A percentile compares a stretch with the other conserved stretches of the same genome.
These are phyloP conservation scores for Mycena pura DNA, from an alignment of 768 basidiomycete species.

Conservation along the genomic window DNA sequence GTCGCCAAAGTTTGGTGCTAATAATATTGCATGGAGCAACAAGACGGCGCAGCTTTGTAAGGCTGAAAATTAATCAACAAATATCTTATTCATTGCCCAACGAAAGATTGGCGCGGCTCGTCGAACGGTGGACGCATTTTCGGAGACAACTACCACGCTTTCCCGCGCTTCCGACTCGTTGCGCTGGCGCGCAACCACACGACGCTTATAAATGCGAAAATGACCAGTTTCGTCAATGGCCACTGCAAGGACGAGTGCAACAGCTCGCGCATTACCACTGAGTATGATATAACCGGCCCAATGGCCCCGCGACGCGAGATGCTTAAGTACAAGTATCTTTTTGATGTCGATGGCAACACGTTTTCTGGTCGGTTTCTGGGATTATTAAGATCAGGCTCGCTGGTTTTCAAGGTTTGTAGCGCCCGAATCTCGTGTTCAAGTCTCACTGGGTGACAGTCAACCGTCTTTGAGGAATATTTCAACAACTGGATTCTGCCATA, in stretches of 20 bases:
- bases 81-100: not conserved
- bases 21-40: constrained; percentile 14
- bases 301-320: not conserved
- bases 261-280: constrained; percentile 3
- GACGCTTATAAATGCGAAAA: constrained; percentile 15
- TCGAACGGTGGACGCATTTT: constrained; percentile 24
- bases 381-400: constrained; percentile 21
- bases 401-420: constrained; percentile 25
- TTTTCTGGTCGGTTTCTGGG: constrained; percentile 25
- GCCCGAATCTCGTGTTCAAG: not conserved
- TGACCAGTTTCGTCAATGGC: constrained; percentile 11
- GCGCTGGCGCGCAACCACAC: constrained; percentile 7
- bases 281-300: constrained; percentile 18
- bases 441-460: constrained; percentile 2
- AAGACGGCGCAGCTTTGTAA: constrained; percentile 21
- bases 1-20: not conserved
- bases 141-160: constrained; percentile 21
- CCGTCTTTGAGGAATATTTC: constrained; percentile 21
- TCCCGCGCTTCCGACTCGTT: constrained; percentile 25
- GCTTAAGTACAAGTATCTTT: constrained; percentile 18
- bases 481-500: constrained; percentile 22
- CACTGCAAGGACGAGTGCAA: constrained; percentile 20
- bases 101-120: constrained; percentile 26
- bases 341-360: constrained; percentile 28
- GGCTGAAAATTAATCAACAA: not conserved